A percentile compares a stretch with the other conserved stretches of the same genome.
Conservation (phyloP, 2,329 filamentous ascomycete species). For the Talaromyces sp. region DNA sequence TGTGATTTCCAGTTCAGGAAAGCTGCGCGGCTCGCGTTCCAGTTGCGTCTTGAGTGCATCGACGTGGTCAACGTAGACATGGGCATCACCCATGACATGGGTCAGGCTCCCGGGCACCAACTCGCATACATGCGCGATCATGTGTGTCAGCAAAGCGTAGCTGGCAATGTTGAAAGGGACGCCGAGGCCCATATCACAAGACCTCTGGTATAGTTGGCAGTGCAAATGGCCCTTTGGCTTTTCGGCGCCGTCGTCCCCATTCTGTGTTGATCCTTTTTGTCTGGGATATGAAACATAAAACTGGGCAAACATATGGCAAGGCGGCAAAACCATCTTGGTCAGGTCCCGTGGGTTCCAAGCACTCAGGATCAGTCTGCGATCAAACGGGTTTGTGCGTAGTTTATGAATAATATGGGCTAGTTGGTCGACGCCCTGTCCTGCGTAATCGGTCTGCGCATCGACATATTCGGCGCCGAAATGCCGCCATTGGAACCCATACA, state of each 20-base stretch:
- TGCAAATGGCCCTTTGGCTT: conserved; percentile 65
- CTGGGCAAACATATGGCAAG: conserved; percentile 96
- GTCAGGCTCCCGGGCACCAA: conserved; percentile 81
- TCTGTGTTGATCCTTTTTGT: conserved; percentile 1
- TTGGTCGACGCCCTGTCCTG: conserved; percentile 86
- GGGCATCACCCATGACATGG: conserved; percentile 97
- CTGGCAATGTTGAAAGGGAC: conserved; percentile 97
- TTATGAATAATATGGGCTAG: conserved; percentile 85
- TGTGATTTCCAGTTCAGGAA: conserved; percentile 71
- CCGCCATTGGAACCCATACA: conserved; percentile 98
- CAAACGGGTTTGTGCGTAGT: conserved; percentile 75
- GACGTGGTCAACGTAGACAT: conserved; percentile 89
- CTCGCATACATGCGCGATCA: conserved; percentile 83
- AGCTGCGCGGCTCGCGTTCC: conserved; percentile 70
- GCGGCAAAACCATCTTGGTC: conserved; percentile 82
- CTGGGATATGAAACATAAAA: conserved; percentile 79
- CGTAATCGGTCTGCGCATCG: conserved; percentile 74
- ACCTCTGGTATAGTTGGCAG: conserved; percentile 87
- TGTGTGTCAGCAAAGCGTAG: conserved; percentile 90
- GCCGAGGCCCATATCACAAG: conserved; percentile 93
- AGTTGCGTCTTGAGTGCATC: conserved; percentile 80
- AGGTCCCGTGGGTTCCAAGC: conserved; percentile 93
- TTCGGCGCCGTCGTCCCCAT: conserved; percentile 22
- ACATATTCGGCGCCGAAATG: conserved; percentile 92
- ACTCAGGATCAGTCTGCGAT: conserved; percentile 80